Evolutionary conservation across 306 rosid species (phyloP), one percentile per base, ranked within the genome.

Genomic region (Clitoria ternatea): DNA sequence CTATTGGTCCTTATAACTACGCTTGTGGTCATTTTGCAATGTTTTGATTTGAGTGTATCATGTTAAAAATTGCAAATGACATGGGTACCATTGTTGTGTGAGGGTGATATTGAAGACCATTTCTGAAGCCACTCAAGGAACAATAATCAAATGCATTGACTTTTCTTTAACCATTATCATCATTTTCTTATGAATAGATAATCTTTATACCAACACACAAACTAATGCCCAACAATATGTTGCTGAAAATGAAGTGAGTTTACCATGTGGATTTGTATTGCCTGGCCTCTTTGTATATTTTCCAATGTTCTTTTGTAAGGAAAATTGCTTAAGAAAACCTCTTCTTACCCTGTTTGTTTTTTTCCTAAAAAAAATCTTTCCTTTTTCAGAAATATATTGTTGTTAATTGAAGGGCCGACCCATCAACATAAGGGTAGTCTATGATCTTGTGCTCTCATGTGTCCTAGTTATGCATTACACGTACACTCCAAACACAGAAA

Each of bases 121-220:
- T 44, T 62, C 23, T 43, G 9, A 77, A 12, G 32, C 23, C 52
- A 69, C 72, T 70, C 44, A 59, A 60, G 23, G 48, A 61, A 40
- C 43, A 61, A 42, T 70, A 61, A 42, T 70, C 40, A 40, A 69
- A 62, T 70, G 27, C 52, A 30, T 70, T 69, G 66, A 62, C 67
- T 62, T n/a, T 33, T 61, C 2, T 75, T 6, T 20, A 39, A 1
- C 73, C 30, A 32, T 66, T 35, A 22, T 32, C 19, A 19, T 45
- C 19, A 19, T 45, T 47, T 57, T 45, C 32, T 24, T 33, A 24
- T 74, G 44, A 37, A 50, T 50, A 40, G n/a, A 71, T 60, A n/a
- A n/a, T n/a, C n/a, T n/a, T 7, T 61, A 43, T 15, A 37, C 24
- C 54, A 50, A 37, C 40, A 36, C 10, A 42, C 35, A 53, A 32